A percentile compares a stretch with the other conserved stretches of the same genome.
Evolutionary conservation across 2,329 filamentous ascomycete genomes (phyloP).

Genomic region (Pyrenophora tritici-repentis): DNA sequence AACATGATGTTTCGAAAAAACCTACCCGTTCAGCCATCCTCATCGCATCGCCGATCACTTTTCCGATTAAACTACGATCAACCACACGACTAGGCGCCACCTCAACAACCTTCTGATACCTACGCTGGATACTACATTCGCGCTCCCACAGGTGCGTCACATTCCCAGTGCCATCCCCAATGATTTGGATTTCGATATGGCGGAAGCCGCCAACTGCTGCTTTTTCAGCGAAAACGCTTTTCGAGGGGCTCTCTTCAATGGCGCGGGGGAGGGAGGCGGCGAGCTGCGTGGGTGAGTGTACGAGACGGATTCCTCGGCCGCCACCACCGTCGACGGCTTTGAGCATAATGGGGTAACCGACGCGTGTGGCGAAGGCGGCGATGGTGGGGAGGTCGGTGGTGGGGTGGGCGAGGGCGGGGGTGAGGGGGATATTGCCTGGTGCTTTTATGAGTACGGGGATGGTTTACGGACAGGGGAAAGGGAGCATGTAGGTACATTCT

Average conservation of each 20-base stretch:
- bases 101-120: slow-evolving; percentile 67
- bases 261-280: slow-evolving; percentile 56
- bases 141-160: slow-evolving; percentile 64
- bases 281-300: slow-evolving; percentile 50
- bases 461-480: neutral
- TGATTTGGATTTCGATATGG: slow-evolving; percentile 65
- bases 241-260: slow-evolving; percentile 63
- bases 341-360: slow-evolving; percentile 63
- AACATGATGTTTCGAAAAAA: too few relatives aligned
- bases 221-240: slow-evolving; percentile 64
- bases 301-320: slow-evolving; percentile 63
- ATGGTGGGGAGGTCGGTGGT: slow-evolving; percentile 49
- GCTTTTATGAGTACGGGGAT: neutral
- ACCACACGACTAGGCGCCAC: slow-evolving; percentile 58
- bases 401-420: slow-evolving; percentile 54
- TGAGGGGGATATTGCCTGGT: slow-evolving; percentile 54
- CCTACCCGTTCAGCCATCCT: slow-evolving; percentile 60
- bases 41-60: slow-evolving; percentile 60
- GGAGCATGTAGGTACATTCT: slow-evolving; percentile 46
- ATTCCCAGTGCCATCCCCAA: slow-evolving; percentile 60
- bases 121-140: slow-evolving; percentile 64
- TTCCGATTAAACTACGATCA: slow-evolving; percentile 54
- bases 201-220: slow-evolving; percentile 65
- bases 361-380: slow-evolving; percentile 61
- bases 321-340: slow-evolving; percentile 70